Conservation (phyloP, 225 moss, liverwort and hornwort genomes). For the Anthoceros angustus region DNA sequence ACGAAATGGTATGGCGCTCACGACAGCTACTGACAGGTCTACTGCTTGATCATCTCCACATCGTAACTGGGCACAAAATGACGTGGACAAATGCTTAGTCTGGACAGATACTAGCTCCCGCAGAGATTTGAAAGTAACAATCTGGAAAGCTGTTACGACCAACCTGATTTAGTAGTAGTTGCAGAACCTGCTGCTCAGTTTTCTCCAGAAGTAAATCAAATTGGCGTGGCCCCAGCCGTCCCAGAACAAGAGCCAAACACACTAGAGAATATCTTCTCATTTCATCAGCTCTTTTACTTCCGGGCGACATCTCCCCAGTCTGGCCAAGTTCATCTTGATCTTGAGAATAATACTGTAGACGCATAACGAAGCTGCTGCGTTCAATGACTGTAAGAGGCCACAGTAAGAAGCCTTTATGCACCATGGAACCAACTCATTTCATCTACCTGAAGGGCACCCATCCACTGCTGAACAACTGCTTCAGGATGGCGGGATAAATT, state of each 20-base stretch:
- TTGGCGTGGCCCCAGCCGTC: slow-evolving; percentile 58
- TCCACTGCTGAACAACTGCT: slow-evolving; percentile 65
- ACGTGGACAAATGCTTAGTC: background rate
- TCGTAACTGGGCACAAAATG: slow-evolving; percentile 29
- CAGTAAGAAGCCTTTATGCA: background rate
- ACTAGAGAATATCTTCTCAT: slow-evolving; percentile 87
- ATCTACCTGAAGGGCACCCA: slow-evolving; percentile 76
- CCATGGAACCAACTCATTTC: background rate
- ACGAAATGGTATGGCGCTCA: slow-evolving; percentile 64
- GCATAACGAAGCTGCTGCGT: background rate
- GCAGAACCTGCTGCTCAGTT: slow-evolving; percentile 51
- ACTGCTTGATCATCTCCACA: slow-evolving; percentile 55
- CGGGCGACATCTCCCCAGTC: slow-evolving; percentile 20
- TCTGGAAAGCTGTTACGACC: background rate
- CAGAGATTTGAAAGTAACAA: background rate
- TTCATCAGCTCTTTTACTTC: slow-evolving; percentile 49
- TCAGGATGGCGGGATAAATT: slow-evolving; percentile 45
- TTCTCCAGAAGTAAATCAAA: slow-evolving; percentile 49
- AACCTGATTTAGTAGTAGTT: slow-evolving; percentile 68
- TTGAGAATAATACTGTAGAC: slow-evolving; percentile 62
- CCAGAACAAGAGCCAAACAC: slow-evolving; percentile 61
- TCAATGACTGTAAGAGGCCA: background rate
- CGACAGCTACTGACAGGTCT: slow-evolving; percentile 61
- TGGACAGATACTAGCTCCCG: no score
- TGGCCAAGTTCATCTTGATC: slow-evolving; percentile 36